A percentile compares a stretch with the other conserved stretches of the same genome.
Conservation (phyloP, 345 rosid species). For the Cardamine occulta region DNA sequence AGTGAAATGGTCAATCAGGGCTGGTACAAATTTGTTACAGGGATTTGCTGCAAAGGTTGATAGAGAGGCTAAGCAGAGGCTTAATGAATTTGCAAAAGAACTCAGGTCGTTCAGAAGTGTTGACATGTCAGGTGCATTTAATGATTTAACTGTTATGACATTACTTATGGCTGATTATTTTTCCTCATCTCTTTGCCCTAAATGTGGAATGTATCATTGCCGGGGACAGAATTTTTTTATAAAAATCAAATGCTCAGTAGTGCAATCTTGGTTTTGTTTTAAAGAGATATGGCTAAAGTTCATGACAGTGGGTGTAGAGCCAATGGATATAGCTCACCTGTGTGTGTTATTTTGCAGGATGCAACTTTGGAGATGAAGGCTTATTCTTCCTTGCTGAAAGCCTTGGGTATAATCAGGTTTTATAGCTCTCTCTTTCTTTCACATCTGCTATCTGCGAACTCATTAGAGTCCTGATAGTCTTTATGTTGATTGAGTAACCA, state of each 20-base stretch:
- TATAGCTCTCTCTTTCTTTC: conserved; percentile 21
- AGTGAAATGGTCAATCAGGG: conserved; percentile 70
- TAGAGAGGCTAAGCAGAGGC: conserved; percentile 74
- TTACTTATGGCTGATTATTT: not conserved
- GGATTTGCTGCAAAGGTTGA: conserved; percentile 68
- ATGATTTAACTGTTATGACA: conserved; percentile 4
- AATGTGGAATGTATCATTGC: not conserved
- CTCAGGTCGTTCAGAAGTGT: conserved; percentile 73
- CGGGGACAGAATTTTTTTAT: not conserved
- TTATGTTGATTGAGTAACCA: conserved; percentile 18
- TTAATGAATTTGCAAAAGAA: conserved; percentile 82
- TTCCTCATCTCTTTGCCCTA: not conserved
- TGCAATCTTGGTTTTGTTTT: not conserved
- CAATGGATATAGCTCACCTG: conserved; percentile 35
- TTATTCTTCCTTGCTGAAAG: conserved; percentile 83
- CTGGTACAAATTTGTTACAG: conserved; percentile 78
- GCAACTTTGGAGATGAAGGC: conserved; percentile 95
- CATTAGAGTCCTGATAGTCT: not conserved
- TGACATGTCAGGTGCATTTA: conserved; percentile 88
- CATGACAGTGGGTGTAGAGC: conserved; percentile 7
- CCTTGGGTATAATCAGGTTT: conserved; percentile 90
- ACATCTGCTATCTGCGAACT: conserved; percentile 13
- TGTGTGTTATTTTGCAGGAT: conserved; percentile 53
- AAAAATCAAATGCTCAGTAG: not conserved
- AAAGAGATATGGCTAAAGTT: conserved; percentile 7